A percentile compares a stretch with the other conserved stretches of the same genome.
phyloP scores from a whole-genome alignment of 2,329 filamentous ascomycete genomes.

The Ophiosphaerella narmari region DNA sequence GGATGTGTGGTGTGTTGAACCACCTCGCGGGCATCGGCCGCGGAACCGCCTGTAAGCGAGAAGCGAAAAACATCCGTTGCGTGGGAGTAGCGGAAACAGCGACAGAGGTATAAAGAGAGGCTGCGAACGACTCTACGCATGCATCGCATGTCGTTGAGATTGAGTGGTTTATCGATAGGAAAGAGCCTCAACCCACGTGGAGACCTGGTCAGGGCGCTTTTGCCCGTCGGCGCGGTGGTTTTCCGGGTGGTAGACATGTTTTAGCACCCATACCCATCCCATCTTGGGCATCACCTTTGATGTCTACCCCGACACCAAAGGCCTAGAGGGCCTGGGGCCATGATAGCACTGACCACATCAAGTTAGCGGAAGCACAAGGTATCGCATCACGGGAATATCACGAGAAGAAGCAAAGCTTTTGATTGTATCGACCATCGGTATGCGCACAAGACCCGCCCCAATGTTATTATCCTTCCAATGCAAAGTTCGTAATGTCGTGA shows the following conservation, averaged over 20 bases:
- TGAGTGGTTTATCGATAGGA: conserved; percentile 22
- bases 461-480: conserved; percentile 27
- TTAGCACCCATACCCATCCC: neutral
- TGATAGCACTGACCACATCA: conserved; percentile 5
- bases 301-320: neutral
- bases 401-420: conserved; percentile 31
- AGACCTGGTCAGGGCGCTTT: conserved; percentile 13
- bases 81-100: neutral
- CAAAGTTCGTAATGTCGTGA: conserved; percentile 28
- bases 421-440: conserved; percentile 17
- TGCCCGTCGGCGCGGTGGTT: conserved; percentile 7
- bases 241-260: neutral
- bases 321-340: too few relatives aligned
- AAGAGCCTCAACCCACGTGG: conserved; percentile 16
- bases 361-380: conserved; percentile 23
- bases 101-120: neutral
- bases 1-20: too few relatives aligned
- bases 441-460: conserved; percentile 27
- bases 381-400: conserved; percentile 20
- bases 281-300: neutral
- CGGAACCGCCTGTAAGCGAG: neutral
- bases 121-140: neutral
- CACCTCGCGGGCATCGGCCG: too few relatives aligned
- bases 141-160: conserved; percentile 21
- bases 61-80: neutral